A percentile compares a stretch with the other conserved stretches of the same genome.
Conservation (phyloP, 2,329 filamentous ascomycete genomes). For the Incumbomyces delicatus region DNA sequence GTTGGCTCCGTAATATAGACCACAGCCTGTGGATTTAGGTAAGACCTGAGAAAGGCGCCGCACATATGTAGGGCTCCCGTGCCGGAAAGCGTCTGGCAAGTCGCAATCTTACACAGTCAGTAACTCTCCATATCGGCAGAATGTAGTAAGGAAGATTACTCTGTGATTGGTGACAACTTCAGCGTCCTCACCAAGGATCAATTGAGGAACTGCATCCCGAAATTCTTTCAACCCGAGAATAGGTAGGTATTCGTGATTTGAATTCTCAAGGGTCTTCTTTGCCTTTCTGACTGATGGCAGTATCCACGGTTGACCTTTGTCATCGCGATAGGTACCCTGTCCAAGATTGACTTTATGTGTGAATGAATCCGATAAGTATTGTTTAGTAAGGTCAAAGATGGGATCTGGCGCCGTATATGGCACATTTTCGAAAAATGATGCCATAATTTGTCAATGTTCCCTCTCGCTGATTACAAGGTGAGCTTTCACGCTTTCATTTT, state of each 20-base stretch:
- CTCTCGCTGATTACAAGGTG: no score
- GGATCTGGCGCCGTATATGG: conserved; percentile 15
- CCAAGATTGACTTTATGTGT: conserved; percentile 32
- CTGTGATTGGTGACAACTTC: conserved; percentile 46
- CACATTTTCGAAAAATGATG: background rate
- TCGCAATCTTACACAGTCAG: background rate
- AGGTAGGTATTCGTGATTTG: conserved; percentile 95
- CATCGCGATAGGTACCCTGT: conserved; percentile 32
- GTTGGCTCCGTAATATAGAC: conserved; percentile 94
- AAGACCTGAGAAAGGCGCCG: conserved; percentile 81
- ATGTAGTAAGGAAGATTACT: background rate
- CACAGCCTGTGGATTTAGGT: conserved; percentile 83
- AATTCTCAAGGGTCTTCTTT: conserved; percentile 34
- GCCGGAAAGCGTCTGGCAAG: conserved; percentile 89
- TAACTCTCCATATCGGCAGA: no score
- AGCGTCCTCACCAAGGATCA: conserved; percentile 56
- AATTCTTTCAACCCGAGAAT: conserved; percentile 80
- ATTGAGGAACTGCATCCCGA: conserved; percentile 74
- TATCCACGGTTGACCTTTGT: conserved; percentile 30
- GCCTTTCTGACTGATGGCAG: conserved; percentile 25
- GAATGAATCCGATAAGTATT: conserved; percentile 19
- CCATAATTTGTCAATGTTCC: no score
- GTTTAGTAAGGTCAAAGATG: conserved; percentile 20
- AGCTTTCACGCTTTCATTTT: no score
- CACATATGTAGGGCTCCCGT: conserved; percentile 93